Evolutionary conservation across 352 stramenopile species (phyloP).

Genomic region (Globisporangium perplexum): DNA sequence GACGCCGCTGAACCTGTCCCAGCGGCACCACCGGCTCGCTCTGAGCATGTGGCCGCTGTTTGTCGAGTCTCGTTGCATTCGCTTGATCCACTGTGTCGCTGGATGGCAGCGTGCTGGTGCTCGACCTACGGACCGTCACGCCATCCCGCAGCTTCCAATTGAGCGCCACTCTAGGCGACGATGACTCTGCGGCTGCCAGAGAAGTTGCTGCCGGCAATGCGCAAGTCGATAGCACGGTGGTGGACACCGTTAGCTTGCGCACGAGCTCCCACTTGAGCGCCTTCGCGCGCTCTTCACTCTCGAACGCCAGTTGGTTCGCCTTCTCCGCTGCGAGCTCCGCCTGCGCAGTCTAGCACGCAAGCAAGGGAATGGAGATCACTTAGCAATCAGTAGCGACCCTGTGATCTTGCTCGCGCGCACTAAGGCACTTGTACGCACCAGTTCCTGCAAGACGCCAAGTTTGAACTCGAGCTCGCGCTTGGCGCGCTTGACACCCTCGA

Average conservation of each 20-base stretch:
- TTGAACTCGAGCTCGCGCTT: slow-evolving; percentile 57
- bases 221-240: background rate
- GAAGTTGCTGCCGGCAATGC: slow-evolving; percentile 6
- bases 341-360: slow-evolving; percentile 15
- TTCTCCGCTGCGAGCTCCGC: slow-evolving; percentile 52
- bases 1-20: background rate
- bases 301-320: slow-evolving; percentile 21
- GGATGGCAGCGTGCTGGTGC: slow-evolving; percentile 1
- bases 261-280: slow-evolving; percentile 73
- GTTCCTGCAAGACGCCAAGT: slow-evolving; percentile 42
- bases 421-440: slow-evolving; percentile 15
- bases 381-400: background rate
- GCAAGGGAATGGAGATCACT: background rate
- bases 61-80: background rate
- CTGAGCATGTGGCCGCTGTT: slow-evolving; percentile 7
- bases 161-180: slow-evolving; percentile 28
- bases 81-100: background rate
- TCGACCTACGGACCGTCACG: slow-evolving; percentile 24
- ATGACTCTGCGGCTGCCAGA: slow-evolving; percentile 10
- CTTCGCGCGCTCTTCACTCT: slow-evolving; percentile 62
- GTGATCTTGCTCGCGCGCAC: too few species aligned
- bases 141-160: slow-evolving; percentile 56
- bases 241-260: slow-evolving; percentile 31
- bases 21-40: slow-evolving; percentile 7
- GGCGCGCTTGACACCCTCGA: slow-evolving; percentile 33